These are phyloP conservation scores for Ailanthus altissimus DNA, from an alignment of 345 rosid species.

Conservation along the genomic window DNA sequence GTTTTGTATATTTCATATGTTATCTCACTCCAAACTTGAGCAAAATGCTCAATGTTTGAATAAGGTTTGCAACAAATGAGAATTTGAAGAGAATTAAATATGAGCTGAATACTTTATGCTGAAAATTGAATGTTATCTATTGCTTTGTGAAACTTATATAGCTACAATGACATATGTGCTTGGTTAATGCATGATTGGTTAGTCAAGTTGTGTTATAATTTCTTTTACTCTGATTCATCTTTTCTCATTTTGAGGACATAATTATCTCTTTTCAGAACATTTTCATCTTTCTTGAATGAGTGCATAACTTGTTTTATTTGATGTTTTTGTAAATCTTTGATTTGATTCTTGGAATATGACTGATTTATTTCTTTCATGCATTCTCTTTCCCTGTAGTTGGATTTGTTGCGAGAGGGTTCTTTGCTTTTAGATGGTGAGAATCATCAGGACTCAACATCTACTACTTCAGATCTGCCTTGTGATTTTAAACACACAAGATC, in stretches of 20 bases:
- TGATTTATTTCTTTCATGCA: slow-evolving; percentile 22
- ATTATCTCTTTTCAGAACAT: background rate
- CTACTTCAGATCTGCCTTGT: slow-evolving; percentile 55
- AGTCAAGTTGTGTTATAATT: background rate
- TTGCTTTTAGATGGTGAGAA: slow-evolving; percentile 61
- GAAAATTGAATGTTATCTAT: slow-evolving; percentile 5
- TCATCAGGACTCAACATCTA: slow-evolving; percentile 50
- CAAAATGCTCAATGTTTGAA: background rate
- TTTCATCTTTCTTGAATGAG: background rate
- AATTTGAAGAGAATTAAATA: background rate
- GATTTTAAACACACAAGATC: slow-evolving; percentile 66
- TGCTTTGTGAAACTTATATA: background rate
- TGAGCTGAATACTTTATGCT: background rate
- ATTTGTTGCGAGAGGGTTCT: slow-evolving; percentile 50
- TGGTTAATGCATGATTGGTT: background rate
- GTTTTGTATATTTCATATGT: background rate
- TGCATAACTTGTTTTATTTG: background rate
- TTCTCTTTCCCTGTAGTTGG: slow-evolving; percentile 52
- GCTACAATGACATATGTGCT: background rate
- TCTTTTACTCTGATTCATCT: background rate
- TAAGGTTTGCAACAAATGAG: background rate
- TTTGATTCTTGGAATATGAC: background rate
- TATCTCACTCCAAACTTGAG: background rate
- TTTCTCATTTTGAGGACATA: background rate
- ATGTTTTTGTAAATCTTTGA: background rate